Conservation (phyloP, 169 alveolate genomes). For the Theileria parva region DNA sequence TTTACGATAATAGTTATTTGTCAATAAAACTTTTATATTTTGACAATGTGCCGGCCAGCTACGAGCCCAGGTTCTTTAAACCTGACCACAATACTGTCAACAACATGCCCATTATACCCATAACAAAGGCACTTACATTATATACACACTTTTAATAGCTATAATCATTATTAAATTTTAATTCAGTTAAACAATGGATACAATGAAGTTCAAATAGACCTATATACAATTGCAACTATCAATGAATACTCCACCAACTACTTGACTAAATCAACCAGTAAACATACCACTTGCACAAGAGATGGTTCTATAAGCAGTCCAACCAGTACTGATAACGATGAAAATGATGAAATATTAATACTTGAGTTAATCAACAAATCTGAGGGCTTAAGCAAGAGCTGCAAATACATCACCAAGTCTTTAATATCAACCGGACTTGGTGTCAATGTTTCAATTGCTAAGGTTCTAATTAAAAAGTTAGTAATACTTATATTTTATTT, state of each 20-base stretch:
- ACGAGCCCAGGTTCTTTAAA: slow-evolving; percentile 82
- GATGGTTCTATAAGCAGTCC: too few relatives aligned
- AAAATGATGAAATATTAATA: slow-evolving; percentile 16
- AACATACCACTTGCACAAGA: not conserved
- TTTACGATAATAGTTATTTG: slow-evolving; percentile 77
- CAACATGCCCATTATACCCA: slow-evolving; percentile 51
- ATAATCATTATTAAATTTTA: not conserved
- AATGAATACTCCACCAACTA: slow-evolving; percentile 9
- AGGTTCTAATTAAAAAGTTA: slow-evolving; percentile 46
- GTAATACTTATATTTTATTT: not conserved
- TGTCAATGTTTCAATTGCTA: slow-evolving; percentile 29
- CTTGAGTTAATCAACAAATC: slow-evolving; percentile 33
- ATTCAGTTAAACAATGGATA: slow-evolving; percentile 11
- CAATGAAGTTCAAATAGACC: not conserved
- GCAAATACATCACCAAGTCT: slow-evolving; percentile 31
- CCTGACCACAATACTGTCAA: slow-evolving; percentile 70
- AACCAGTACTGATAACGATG: not conserved
- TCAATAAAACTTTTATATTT: slow-evolving; percentile 80
- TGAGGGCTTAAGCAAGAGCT: slow-evolving; percentile 19
- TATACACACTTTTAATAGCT: slow-evolving; percentile 73
- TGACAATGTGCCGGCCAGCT: slow-evolving; percentile 79
- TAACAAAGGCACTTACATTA: slow-evolving; percentile 55
- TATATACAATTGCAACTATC: not conserved
- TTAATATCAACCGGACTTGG: slow-evolving; percentile 33
- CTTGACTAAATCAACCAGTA: not conserved